Base-by-base conservation (phyloP, 2,329 filamentous ascomycete species). In the Fusarium avenaceum region DNA sequence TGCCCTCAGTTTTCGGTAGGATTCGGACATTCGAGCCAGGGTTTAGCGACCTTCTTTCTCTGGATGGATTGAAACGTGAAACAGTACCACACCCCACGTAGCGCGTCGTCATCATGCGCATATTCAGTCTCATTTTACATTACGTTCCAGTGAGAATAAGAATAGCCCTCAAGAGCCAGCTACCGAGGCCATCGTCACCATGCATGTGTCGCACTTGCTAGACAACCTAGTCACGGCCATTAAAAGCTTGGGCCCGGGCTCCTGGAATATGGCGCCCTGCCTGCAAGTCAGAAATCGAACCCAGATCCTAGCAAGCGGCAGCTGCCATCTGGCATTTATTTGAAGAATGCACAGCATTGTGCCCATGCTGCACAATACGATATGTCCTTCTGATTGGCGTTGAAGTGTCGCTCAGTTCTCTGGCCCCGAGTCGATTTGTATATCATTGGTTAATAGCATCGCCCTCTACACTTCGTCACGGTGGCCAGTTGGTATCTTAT, bases 21-120 rank as follows among this genome's bases (percentile, higher is more conserved):
- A 62, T 47, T 60, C 26, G 32, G 51, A 35, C 30, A 52, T 53
- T 38, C n/a, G 43, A 33, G 47, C 63, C 64, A 59, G 67, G 66
- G 60, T 40, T 60, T 54, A 60, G 47, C 43, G 55, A 53, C 58
- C 61, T 69, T 69, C 56, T 65, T 55, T 47, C 48, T 66, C 49
- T 43, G 65, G 65, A 55, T 64, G 63, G 69, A 65, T 65, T 59
- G 65, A 65, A 70, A 73, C 65, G 44, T 65, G 72, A 74, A 73
- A 72, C 72, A 66, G 46, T 63, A 47, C 49, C 57, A 57, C 51
- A 53, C 60, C 65, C 69, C 71, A 72, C 61, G 67, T 58, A 57
- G 55, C 51, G 48, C 52, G 54, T 56, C 52, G 54, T 56, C 68
- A 60, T 64, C 35, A 57, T 70, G 50, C 55, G 42, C 63, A 59